Evolutionary conservation across 805 yeast genomes (phyloP), one percentile per base, ranked within the genome.

Genomic region (Vanderwaltozyma yarrowii): DNA sequence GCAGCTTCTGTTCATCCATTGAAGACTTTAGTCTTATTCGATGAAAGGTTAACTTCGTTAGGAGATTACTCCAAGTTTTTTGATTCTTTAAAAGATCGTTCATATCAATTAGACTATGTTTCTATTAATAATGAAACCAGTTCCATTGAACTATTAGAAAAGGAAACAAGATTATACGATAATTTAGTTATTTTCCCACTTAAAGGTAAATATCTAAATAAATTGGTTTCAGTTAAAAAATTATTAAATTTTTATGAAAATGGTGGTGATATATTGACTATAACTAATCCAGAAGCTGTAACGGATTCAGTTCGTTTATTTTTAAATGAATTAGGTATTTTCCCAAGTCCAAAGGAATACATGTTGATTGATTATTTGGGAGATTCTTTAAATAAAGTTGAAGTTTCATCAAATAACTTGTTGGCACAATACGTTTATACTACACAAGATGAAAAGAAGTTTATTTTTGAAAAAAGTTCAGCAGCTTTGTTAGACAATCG

Each of bases 261-360:
- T 12, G 85, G 89, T 33, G 96, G 96, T 43, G 82, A 87, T 55
- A 56, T 92, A 8, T 51, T 92, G 14, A 73, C 78, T 12, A 65
- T 85, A 12, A 71, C 80, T 0, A 61, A 71, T 28, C 71, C 78
- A 17, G 45, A 50, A 8, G 73, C 71, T 14, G 52, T 69, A 13
- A 74, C 80, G 29, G 84, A 81, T 19, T 73, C 79, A 15, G 61
- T 81, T 25, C 74, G 85, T 43, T 64, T 71, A 3, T 79, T 81
- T 50, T 70, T 85, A 46, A 74, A 77, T 51, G 86, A 88, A 56
- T 62, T 88, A 46, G 98, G 96, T 24, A 78, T 92, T 36, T 74
- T 68, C 51, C 83, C 96, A 41, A 73, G 92, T 35, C 94, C 95
- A 41, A 81, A 76, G 54, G 79, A 76, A 36, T 77, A 74, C 56